Conservation (phyloP, 163 green algal species). For the Chlorella variabilis region DNA sequence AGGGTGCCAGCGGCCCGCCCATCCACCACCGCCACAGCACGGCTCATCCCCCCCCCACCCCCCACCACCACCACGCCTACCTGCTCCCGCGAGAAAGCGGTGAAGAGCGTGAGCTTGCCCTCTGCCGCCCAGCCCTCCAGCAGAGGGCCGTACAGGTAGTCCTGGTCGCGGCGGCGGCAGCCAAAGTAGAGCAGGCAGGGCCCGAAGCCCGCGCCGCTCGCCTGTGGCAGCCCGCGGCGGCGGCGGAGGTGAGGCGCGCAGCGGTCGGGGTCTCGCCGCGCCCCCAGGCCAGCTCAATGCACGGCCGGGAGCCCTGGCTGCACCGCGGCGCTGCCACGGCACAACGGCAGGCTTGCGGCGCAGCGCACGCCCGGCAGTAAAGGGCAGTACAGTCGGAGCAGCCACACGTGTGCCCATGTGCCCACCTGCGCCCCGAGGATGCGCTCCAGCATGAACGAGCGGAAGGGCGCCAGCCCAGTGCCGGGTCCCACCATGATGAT, state of each 20-base stretch:
- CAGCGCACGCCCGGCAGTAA: no score
- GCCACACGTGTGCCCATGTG: no score
- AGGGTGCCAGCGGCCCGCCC: no score
- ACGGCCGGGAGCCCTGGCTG: no score
- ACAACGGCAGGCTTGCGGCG: no score
- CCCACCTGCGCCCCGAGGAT: not conserved
- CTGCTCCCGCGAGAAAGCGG: conserved; percentile 81
- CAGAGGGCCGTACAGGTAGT: conserved; percentile 72
- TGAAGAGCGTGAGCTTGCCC: conserved; percentile 70
- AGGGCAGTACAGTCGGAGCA: no score
- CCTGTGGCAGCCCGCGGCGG: not conserved
- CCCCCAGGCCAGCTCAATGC: no score
- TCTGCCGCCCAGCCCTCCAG: conserved; percentile 68
- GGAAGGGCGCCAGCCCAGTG: conserved; percentile 94
- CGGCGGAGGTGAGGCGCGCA: not conserved
- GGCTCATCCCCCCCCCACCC: no score
- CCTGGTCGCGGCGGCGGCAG: conserved; percentile 80
- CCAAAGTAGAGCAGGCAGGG: conserved; percentile 93
- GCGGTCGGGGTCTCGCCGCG: no score
- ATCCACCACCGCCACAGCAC: no score
- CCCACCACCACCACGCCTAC: not conserved
- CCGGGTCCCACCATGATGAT: conserved; percentile 96
- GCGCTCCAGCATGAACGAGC: conserved; percentile 64
- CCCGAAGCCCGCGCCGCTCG: conserved; percentile 61
- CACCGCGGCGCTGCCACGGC: no score